phyloP scores from a whole-genome alignment of 1,284 basidiomycete genomes.

The Hymenochaete sp. region DNA sequence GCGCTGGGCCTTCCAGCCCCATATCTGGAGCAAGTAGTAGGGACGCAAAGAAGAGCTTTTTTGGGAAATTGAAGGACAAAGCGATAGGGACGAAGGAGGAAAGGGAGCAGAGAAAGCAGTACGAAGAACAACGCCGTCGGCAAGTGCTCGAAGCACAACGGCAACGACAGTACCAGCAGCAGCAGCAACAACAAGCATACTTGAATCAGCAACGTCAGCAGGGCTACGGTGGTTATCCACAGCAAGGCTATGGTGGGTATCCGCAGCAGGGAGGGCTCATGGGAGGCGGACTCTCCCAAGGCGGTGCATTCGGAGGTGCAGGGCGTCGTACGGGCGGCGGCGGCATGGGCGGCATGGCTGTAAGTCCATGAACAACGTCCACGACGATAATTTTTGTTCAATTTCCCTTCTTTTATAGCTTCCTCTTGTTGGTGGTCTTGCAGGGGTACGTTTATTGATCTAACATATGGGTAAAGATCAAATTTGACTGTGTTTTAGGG shows the following conservation, averaged over 20 bases:
- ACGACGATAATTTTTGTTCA: not conserved
- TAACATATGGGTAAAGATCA: not conserved
- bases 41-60: conserved; percentile 39
- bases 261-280: not conserved
- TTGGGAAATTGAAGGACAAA: conserved; percentile 54
- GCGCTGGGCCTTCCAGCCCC: not conserved
- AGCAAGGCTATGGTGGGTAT: conserved; percentile 13
- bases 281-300: conserved; percentile 18
- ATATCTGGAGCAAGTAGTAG: not conserved
- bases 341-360: conserved; percentile 32
- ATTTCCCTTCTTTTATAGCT: conserved; percentile 20
- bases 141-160: not conserved
- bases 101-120: conserved; percentile 35
- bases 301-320: conserved; percentile 9
- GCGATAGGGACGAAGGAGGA: conserved; percentile 56
- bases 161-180: conserved; percentile 2
- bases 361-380: no score
- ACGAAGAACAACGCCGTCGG: conserved; percentile 22
- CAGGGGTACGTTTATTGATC: conserved; percentile 27
- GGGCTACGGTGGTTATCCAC: conserved; percentile 15
- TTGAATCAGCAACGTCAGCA: conserved; percentile 23
- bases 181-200: conserved; percentile 21
- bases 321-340: conserved; percentile 3
- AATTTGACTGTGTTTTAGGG: conserved; percentile 26
- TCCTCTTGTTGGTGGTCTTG: conserved; percentile 50